These are phyloP conservation scores for Alternaria alternata DNA, from an alignment of 2,329 filamentous ascomycete species.

Conservation along the genomic window DNA sequence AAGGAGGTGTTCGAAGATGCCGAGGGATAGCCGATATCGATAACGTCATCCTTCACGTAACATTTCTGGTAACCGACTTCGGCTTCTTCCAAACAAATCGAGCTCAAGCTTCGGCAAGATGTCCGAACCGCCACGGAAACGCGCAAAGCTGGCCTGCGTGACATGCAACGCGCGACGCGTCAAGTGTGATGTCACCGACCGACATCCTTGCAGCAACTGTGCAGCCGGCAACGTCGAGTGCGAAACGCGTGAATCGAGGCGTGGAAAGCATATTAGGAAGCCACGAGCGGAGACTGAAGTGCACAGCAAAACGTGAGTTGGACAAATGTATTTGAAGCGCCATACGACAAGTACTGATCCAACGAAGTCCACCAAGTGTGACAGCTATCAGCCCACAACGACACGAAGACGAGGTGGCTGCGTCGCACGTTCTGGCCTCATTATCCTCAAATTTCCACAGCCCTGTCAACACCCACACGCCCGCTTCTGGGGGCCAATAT, in stretches of 20 bases:
- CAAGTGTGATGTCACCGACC: constrained; percentile 57
- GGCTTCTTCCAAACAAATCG: constrained; percentile 22
- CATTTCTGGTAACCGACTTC: constrained; percentile 35
- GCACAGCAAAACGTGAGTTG: constrained; percentile 27
- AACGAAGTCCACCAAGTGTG: not conserved
- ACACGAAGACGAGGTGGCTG: constrained; percentile 40
- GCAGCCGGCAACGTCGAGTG: constrained; percentile 48
- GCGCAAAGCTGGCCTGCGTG: constrained; percentile 55
- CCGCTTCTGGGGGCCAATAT: constrained; percentile 17
- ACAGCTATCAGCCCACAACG: constrained; percentile 24
- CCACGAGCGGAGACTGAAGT: constrained; percentile 27
- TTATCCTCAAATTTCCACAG: constrained; percentile 39
- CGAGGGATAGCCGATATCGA: constrained; percentile 33
- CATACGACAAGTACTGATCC: not conserved
- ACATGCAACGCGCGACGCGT: constrained; percentile 57
- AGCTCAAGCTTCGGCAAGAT: constrained; percentile 20
- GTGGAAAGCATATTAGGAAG: constrained; percentile 53
- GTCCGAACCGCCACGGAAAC: constrained; percentile 36
- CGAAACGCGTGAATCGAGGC: constrained; percentile 54
- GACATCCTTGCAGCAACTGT: constrained; percentile 56
- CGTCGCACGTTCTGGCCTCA: constrained; percentile 41
- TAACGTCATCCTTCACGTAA: constrained; percentile 9
- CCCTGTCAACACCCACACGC: constrained; percentile 23
- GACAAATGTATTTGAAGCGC: no score
- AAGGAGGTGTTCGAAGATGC: not conserved